A percentile compares a stretch with the other conserved stretches of the same genome.
Evolutionary conservation across 176 grass and related monocot species (phyloP).

Genomic region (Oryza officinalis): DNA sequence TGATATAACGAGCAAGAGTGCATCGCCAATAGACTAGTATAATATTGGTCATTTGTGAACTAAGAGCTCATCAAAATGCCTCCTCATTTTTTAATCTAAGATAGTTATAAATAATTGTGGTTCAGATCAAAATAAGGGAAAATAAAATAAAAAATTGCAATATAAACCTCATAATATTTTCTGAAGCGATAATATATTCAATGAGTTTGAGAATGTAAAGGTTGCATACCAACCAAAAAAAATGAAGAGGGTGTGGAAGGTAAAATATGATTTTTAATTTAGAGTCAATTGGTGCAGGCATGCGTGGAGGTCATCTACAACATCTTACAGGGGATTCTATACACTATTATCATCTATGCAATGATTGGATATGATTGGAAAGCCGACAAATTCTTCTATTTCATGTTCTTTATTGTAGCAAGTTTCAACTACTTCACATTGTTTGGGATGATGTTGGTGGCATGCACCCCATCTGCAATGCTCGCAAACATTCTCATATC

Average conservation of each 20-base stretch:
- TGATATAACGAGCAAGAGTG: neutral
- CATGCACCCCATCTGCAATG: constrained; percentile 61
- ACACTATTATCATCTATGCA: constrained; percentile 64
- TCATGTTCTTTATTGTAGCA: constrained; percentile 70
- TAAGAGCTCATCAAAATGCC: neutral
- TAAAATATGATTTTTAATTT: neutral
- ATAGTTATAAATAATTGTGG: neutral
- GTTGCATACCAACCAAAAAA: neutral
- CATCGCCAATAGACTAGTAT: neutral
- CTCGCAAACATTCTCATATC: constrained; percentile 58
- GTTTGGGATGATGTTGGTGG: constrained; percentile 81
- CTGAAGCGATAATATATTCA: neutral
- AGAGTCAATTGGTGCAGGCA: constrained; percentile 40
- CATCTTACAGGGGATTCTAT: constrained; percentile 51
- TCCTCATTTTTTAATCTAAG: neutral
- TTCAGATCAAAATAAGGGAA: neutral
- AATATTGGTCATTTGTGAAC: too few relatives aligned
- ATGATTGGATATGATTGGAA: constrained; percentile 88
- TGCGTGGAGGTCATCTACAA: constrained; percentile 76
- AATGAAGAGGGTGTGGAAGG: neutral
- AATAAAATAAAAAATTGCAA: neutral
- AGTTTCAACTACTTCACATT: constrained; percentile 79
- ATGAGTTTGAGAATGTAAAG: neutral
- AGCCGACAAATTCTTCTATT: constrained; percentile 68
- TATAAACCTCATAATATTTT: neutral